Evolutionary conservation across 208 protist species (phyloP), one percentile per base, ranked within the genome.

Genomic region (Willaertia magna): DNA sequence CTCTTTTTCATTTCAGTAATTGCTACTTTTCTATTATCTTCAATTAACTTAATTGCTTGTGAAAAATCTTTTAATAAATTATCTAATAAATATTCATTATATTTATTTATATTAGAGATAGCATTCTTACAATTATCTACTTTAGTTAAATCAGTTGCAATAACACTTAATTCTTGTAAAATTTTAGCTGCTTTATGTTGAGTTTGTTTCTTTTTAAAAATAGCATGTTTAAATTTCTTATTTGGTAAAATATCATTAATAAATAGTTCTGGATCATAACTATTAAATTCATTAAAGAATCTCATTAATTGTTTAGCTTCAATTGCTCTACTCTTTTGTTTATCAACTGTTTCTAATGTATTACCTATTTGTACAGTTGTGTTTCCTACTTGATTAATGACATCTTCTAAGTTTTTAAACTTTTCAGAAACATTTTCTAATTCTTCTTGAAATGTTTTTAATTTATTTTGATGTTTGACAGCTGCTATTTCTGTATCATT

Each of bases 241-340:
- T 79, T 34, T 51, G 75, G 75, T 16, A 79, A 30, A 42, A 79
- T 79, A 16, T n/a, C 43, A 12, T 4, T 11, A 1, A 34, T 39
- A 22, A 52, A 82, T 42, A 6, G 1, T 26, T 82, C 44, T 18
- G 44, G 12, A 20, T 51, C 44, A 40, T 82, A 82, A 3, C n/a
- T 48, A 26, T 82, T 82, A 26, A 82, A 82, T 20, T 82, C 76
- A 40, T 52, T 40, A 52, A 82, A 55, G 18, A 44, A 82, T 18
- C 16, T 0, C 42, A 82, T 47, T 11, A 82, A 18, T 52, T 82
- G 14, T 55, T 82, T 52, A 12, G 76, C 76, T 42, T 82, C 76
- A 34, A 82, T 82, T 9, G 76, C 76, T 82, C 76, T 82, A 26
- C 40, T 82, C 16, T 82, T 82, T 55, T 82, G 76, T 82, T 34